Evolutionary conservation across 2,329 filamentous ascomycete genomes (phyloP), one percentile per base, ranked within the genome.

Genomic region (Aspergillus clavatus): DNA sequence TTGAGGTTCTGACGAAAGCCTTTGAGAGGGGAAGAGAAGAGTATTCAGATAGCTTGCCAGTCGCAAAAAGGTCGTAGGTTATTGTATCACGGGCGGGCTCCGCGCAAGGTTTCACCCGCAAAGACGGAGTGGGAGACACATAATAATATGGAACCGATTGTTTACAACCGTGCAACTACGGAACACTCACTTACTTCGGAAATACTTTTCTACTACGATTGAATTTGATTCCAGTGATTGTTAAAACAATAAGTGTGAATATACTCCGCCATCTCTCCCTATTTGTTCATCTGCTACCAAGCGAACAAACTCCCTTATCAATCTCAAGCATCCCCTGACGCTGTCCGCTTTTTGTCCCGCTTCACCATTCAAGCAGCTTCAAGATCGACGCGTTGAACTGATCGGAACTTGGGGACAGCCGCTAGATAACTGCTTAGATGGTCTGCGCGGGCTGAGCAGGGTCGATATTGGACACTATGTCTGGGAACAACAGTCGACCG

Each of bases 401-500:
- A 40, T 40, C 44, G 41, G 36, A 26, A 26, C 14, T 14, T 43
- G 19, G 41, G 19, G 37, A 37, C 24, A 21, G 39, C 27, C 28
- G 23, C 14, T 27, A 39, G 12, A 31, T n/a, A 38, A 8, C 22
- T 33, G 22, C 8, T 52, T 63, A 59, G 58, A 70, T 69, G 66
- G 55, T 66, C 55, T 54, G 58, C 61, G 56, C 52, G 50, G 43
- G 46, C 44, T 61, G 52, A 61, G 52, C 43, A 63, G 63, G 61
- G 63, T 67, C 50, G 61, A 57, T 58, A 55, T 62, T 56, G 60
- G 64, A 58, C 60, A 65, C 56, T 48, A 63, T 68, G 61, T 66
- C 66, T 44, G 58, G 59, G 44, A 56, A 55, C 43, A 62, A 65
- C 52, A 71, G 68, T 58, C 64, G 68, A 40, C 66, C 70, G 26